Evolutionary conservation across 805 yeast species (phyloP), one percentile per base, ranked within the genome.

Genomic region (Saturnispora bothae): DNA sequence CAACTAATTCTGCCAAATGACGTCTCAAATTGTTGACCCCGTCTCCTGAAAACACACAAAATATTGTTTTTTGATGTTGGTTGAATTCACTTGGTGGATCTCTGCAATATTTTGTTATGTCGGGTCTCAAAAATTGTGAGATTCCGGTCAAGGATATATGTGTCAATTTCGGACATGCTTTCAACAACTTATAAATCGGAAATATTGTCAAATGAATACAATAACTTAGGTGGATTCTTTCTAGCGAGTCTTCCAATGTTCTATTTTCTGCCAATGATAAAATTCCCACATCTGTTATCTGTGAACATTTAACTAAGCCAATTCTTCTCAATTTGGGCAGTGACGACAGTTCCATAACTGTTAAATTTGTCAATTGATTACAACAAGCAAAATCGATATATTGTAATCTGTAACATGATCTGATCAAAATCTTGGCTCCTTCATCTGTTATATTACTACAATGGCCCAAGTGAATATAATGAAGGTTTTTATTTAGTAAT

Each of bases 361-460:
- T 76, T 49, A 75, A 71, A 61, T 92, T 84, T 2, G 97, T 86
- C 39, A 89, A 67, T 56, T 84, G 94, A 1, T 80, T 67, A 56
- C 98, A 89, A 59, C 96, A 88, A 13, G 97, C 97, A 43, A 92
- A 72, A 60, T 89, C 98, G 46, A 89, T 84, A 57, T 88, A 89
- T 51, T 84, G 94, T 41, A 89, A 75, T 42, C 95, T 68, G 41
- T 81, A 82, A 53, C 97, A 92, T 33, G 71, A 69, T 46, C 80
- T 70, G 10, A 84, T 83, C 43, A 89, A 65, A 9, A 72, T 67
- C 21, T 74, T 70, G 14, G 92, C 92, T 16, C 96, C 96, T 44
- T 68, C 71, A 61, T 89, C 97, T 1, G 96, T 89, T 41, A 89
- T 82, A 52, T 81, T 75, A 33, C 77, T 71, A 63, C 98, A 92